Percentiles rank a stretch among this genome's conserved stretches.
phyloP scores from a whole-genome alignment of 176 grass and related monocot genomes.

The Dactylis glomerata region DNA sequence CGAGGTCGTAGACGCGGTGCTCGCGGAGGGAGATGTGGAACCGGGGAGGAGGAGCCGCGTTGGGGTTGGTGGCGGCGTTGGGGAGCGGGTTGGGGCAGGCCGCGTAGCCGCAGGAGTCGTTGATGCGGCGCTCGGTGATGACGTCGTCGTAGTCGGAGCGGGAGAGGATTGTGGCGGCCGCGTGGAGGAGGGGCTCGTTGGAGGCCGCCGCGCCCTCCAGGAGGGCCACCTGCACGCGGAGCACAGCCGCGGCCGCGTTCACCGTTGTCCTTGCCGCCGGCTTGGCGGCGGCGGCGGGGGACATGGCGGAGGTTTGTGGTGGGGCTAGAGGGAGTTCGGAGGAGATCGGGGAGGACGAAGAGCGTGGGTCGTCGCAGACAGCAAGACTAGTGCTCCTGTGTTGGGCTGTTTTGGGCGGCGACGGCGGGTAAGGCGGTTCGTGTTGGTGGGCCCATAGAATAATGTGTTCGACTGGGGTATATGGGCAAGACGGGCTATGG shows the following conservation, averaged over 20 bases:
- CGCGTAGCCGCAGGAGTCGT: constrained; percentile 47
- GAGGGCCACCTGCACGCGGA: constrained; percentile 57
- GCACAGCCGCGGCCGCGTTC: constrained; percentile 38
- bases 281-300: background rate
- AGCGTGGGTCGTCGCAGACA: background rate
- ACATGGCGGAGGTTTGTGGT: background rate
- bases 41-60: constrained; percentile 19
- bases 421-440: background rate
- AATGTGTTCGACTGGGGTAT: background rate
- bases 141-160: constrained; percentile 78
- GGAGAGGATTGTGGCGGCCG: constrained; percentile 50
- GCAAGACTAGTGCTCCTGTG: background rate
- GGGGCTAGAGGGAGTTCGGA: background rate
- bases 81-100: constrained; percentile 41
- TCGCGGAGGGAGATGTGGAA: constrained; percentile 77
- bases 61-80: background rate
- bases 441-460: background rate
- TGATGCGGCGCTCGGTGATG: constrained; percentile 67
- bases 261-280: background rate
- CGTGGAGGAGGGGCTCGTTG: constrained; percentile 46
- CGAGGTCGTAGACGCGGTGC: constrained; percentile 92
- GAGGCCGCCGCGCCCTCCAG: constrained; percentile 42
- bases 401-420: background rate
- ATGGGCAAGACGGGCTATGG: background rate
- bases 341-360: background rate